Conservation (phyloP, 2,329 filamentous ascomycete genomes). For the Ophiostoma sp. region DNA sequence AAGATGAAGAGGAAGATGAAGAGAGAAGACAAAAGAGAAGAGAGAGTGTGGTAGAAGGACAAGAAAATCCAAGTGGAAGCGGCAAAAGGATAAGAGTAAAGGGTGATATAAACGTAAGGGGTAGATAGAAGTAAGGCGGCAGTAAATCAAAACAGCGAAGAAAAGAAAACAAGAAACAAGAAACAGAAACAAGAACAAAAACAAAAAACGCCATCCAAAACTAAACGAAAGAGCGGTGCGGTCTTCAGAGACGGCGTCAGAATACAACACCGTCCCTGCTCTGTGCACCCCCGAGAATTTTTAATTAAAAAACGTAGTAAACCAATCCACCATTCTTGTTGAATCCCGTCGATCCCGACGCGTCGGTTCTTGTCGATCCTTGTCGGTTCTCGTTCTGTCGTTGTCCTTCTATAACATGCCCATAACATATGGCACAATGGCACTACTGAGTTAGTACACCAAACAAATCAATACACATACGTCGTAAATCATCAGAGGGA, state of each 20-base stretch:
- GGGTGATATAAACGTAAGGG: conserved; percentile 9
- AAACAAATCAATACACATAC: not conserved
- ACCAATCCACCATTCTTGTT: not conserved
- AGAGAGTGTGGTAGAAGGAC: not conserved
- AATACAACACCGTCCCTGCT: not conserved
- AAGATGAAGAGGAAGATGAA: not conserved
- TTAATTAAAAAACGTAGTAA: conserved; percentile 11
- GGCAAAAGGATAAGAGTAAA: not conserved
- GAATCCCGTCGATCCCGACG: not conserved
- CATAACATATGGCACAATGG: conserved; percentile 30
- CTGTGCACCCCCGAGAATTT: not conserved
- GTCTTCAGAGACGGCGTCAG: not conserved
- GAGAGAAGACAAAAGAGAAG: not conserved
- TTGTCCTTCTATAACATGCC: conserved; percentile 27
- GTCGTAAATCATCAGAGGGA: no score
- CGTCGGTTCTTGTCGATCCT: not conserved
- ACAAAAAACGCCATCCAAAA: conserved; percentile 14
- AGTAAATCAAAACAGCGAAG: not conserved
- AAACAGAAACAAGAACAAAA: conserved; percentile 2
- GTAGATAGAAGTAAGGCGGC: not conserved
- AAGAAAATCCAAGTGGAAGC: not conserved
- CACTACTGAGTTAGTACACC: conserved; percentile 21
- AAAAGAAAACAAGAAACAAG: not conserved
- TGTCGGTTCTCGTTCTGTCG: not conserved
- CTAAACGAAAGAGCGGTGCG: conserved; percentile 1